These are phyloP conservation scores for Amaranthus tricolor DNA, from an alignment of 179 eudicot genomes.

Conservation along the genomic window DNA sequence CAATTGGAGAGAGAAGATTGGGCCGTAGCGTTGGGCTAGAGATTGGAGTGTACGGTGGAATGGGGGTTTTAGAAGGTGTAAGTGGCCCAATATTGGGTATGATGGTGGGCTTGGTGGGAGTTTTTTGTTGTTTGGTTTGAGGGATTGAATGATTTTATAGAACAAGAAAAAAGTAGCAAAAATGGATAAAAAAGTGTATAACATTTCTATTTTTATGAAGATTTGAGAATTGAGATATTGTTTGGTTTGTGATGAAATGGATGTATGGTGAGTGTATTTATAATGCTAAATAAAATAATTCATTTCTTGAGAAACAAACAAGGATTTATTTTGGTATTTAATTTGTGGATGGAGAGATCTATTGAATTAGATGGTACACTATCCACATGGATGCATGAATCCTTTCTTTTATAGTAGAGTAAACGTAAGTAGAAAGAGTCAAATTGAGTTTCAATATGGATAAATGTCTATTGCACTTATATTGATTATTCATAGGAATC, in stretches of 20 bases:
- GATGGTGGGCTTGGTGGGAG: constrained; percentile 40
- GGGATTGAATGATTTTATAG: neutral
- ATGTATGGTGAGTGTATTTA: neutral
- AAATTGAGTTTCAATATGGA: no score
- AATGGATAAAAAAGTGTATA: neutral
- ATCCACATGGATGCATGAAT: neutral
- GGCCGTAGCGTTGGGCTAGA: constrained; percentile 25
- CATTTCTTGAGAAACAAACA: neutral
- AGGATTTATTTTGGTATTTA: neutral
- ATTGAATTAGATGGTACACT: no score
- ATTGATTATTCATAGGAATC: no score
- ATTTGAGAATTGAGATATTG: neutral
- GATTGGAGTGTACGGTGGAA: constrained; percentile 28
- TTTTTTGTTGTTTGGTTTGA: constrained; percentile 15
- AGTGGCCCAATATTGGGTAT: constrained; percentile 41
- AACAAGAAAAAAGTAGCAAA: neutral
- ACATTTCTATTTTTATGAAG: constrained; percentile 1
- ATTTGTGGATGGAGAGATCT: neutral
- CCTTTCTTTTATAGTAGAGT: no score
- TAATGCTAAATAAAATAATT: neutral
- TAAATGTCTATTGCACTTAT: no score
- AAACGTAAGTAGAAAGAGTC: no score
- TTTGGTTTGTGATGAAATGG: neutral
- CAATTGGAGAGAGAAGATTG: constrained; percentile 21
- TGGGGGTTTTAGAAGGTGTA: constrained; percentile 39